These are phyloP conservation scores for Coemansia sp. DNA, from an alignment of 192 early-diverging fungal genomes.

Conservation along the genomic window DNA sequence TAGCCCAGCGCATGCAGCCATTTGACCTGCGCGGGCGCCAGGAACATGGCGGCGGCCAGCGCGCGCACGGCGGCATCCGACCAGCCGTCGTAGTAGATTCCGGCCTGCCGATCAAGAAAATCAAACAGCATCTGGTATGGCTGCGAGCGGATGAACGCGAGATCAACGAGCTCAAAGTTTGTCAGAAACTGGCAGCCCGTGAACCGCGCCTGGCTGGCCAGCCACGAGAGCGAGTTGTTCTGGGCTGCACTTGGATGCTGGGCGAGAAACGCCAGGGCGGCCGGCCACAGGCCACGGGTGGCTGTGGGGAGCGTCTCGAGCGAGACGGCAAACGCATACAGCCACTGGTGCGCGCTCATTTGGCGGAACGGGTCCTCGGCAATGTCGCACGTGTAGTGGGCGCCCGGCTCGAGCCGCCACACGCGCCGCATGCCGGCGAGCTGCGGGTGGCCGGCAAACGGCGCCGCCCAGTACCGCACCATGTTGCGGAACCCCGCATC, in stretches of 20 bases:
- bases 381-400: conserved; percentile 38
- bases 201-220: conserved; percentile 11
- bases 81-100: conserved; percentile 53
- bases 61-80: conserved; percentile 57
- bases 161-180: conserved; percentile 75
- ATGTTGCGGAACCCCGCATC: conserved; percentile 13
- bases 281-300: neutral
- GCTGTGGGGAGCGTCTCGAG: conserved; percentile 8
- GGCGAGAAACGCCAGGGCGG: neutral
- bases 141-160: conserved; percentile 59
- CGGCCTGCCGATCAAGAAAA: conserved; percentile 46
- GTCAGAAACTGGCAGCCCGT: conserved; percentile 66
- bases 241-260: neutral
- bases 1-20: conserved; percentile 65
- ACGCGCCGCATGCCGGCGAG: conserved; percentile 5
- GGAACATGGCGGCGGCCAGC: conserved; percentile 55
- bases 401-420: conserved; percentile 37
- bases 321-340: conserved; percentile 26
- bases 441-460: conserved; percentile 19
- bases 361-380: conserved; percentile 15
- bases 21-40: conserved; percentile 47
- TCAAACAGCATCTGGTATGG: conserved; percentile 55
- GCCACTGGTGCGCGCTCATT: neutral
- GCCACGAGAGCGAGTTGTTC: conserved; percentile 23
- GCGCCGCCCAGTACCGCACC: conserved; percentile 24